phyloP scores from a whole-genome alignment of 495 filamentous ascomycete genomes.

The Opeltia flavorubescens region DNA sequence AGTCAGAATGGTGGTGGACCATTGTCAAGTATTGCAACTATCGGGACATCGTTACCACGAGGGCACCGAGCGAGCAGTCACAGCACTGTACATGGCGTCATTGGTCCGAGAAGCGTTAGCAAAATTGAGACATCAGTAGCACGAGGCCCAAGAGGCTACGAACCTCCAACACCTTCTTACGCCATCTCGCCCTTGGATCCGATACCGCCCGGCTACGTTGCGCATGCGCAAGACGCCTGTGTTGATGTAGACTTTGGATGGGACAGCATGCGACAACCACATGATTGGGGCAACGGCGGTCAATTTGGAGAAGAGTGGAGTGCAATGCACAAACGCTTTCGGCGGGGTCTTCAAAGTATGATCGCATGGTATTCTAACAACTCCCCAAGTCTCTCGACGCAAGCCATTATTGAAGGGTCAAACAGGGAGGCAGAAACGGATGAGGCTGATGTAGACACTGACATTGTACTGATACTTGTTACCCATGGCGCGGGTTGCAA shows the following conservation, averaged over 20 bases:
- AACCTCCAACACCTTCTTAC: constrained; percentile 66
- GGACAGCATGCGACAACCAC: constrained; percentile 71
- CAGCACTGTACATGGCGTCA: constrained; percentile 12
- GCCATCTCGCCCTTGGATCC: constrained; percentile 64
- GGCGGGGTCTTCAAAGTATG: constrained; percentile 59
- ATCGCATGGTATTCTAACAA: constrained; percentile 67
- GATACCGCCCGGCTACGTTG: constrained; percentile 77
- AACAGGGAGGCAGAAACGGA: constrained; percentile 9
- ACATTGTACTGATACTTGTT: constrained; percentile 78
- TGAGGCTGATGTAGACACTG: constrained; percentile 36
- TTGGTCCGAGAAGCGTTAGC: background rate
- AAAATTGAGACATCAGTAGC: constrained; percentile 3
- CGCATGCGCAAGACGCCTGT: constrained; percentile 84
- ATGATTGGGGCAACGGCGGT: constrained; percentile 75
- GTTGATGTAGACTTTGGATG: constrained; percentile 80
- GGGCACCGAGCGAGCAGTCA: constrained; percentile 30
- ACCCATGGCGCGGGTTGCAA: constrained; percentile 98
- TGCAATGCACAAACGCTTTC: constrained; percentile 79
- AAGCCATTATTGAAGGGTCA: constrained; percentile 20
- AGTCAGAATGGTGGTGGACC: constrained; percentile 17
- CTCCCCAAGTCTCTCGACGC: constrained; percentile 24
- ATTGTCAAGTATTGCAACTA: constrained; percentile 11
- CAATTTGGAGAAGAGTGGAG: constrained; percentile 91
- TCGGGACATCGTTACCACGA: constrained; percentile 21
- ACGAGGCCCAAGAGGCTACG: constrained; percentile 33